Evolutionary conservation across 495 filamentous ascomycete genomes (phyloP).

Genomic region (Xylaria intraflava): DNA sequence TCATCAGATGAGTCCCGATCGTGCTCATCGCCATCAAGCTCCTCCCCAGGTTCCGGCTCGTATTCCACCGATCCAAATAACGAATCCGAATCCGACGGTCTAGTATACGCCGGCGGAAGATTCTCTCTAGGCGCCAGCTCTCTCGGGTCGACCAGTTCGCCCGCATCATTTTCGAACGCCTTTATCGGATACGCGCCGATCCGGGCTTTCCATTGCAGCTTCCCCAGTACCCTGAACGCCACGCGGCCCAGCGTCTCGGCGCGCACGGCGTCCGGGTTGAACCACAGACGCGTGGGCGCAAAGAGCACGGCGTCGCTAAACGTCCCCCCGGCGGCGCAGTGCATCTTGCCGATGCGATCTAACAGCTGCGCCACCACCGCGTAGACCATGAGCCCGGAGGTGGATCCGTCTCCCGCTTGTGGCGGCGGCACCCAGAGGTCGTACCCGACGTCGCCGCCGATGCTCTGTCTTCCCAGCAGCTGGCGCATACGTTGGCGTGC

Average conservation of each 20-base stretch:
- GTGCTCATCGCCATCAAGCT: no score
- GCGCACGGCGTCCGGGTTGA: slow-evolving; percentile 2
- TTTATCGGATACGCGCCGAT: neutral
- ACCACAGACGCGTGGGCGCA: neutral
- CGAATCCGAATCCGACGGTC: neutral
- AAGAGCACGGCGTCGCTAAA: neutral
- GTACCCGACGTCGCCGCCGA: neutral
- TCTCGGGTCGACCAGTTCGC: neutral
- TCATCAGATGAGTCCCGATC: no score
- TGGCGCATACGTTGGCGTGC: neutral
- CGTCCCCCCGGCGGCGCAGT: neutral
- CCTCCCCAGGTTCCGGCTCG: no score
- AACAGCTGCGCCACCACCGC: neutral
- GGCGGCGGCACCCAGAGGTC: neutral
- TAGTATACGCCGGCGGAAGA: neutral
- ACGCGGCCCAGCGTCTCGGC: slow-evolving; percentile 6
- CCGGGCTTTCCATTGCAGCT: neutral
- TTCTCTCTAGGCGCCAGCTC: neutral
- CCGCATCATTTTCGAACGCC: neutral
- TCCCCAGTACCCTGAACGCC: slow-evolving; percentile 1
- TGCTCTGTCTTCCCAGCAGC: neutral
- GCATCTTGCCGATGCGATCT: neutral
- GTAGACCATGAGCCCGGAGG: neutral
- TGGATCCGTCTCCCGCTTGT: neutral
- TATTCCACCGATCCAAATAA: neutral